Percentiles rank a stretch among this genome's conserved stretches.
phyloP scores from a whole-genome alignment of 2,329 filamentous ascomycete species.

The Nannizziopsis barbatae region DNA sequence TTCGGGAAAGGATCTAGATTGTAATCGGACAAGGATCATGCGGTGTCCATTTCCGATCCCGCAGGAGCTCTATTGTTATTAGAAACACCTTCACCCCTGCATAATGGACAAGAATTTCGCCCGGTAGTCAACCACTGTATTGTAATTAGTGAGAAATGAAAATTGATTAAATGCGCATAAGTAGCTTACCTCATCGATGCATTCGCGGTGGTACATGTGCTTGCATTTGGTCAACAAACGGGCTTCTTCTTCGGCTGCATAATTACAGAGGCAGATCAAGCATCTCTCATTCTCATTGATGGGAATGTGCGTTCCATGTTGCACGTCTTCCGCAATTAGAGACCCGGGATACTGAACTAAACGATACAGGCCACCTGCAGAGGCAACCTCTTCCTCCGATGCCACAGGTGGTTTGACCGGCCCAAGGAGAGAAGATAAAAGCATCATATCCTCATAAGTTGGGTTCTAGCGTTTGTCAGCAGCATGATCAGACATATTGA shows the following conservation, averaged over 20 bases:
- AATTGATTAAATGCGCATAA: background rate
- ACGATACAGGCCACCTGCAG: conserved; percentile 50
- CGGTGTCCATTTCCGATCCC: conserved; percentile 1
- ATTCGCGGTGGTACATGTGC: conserved; percentile 57
- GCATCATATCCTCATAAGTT: conserved; percentile 62
- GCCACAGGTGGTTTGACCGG: conserved; percentile 59
- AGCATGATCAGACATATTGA: background rate
- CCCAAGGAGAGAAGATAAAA: conserved; percentile 55
- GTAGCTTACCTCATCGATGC: conserved; percentile 54
- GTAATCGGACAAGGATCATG: background rate
- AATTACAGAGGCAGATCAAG: conserved; percentile 56
- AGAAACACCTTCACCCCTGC: conserved; percentile 49
- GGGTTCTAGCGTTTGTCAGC: conserved; percentile 37
- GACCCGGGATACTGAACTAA: conserved; percentile 37
- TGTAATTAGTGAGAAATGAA: background rate
- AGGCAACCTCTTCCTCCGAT: conserved; percentile 51
- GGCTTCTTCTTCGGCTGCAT: conserved; percentile 50
- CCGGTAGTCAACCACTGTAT: conserved; percentile 56
- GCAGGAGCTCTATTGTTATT: conserved; percentile 1
- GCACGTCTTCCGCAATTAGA: conserved; percentile 39
- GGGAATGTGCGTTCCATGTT: conserved; percentile 28
- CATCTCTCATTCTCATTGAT: conserved; percentile 46
- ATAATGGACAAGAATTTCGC: conserved; percentile 53
- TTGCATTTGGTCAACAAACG: conserved; percentile 52
- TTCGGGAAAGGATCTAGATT: too few relatives aligned